Base-by-base conservation (phyloP, 192 early-diverging fungal species). In the Geranomyces variabilis region DNA sequence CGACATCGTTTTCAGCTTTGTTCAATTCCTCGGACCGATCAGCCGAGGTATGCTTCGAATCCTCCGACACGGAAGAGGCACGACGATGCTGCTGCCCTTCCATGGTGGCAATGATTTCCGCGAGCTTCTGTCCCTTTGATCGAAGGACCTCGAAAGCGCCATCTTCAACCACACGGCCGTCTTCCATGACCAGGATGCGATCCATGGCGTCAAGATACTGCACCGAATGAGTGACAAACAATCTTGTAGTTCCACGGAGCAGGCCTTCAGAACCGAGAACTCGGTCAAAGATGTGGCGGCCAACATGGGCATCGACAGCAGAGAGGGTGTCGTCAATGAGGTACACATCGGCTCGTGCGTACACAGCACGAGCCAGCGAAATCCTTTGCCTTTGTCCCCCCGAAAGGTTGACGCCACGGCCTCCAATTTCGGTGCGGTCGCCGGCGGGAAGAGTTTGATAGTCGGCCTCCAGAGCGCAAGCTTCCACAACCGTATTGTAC, bases 261-360 rank as follows among this genome's bases (percentile, higher is more conserved):
- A 96, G 70, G 14, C 94, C 95, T 19, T 88, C 76, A 33, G 92
- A 90, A 22, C 95, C 94, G 59, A 98, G 80, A 0, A 95, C 93
- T 33, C 93, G 76, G 59, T 96, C 90, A 77, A 96, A 96, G 28
- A 98, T 90, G 57, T 92, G 89, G 1, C 83, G 77, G 7, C 89
- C 89, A 1, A 91, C 90, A 71, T 92, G 91, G 17, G 89, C 88
- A 71, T 92, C 91, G 30, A 84, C 62, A 24, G 51, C 51, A 53
- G 51, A 53, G n/a, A 53, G 51, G 51, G 51, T 53, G 47, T 94
- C 93, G 53, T 94, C 93, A 8, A 94, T 61, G 0, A 94, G 68
- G 21, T 87, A 85, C 15, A 64, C 28, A 29, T 41, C 63, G 28
- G 63, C 15, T 21, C 28, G 41, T 14, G 63, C 34, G n/a, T 41